Evolutionary conservation across 2,329 filamentous ascomycete species (phyloP).

Genomic region (Talaromyces islandicus): DNA sequence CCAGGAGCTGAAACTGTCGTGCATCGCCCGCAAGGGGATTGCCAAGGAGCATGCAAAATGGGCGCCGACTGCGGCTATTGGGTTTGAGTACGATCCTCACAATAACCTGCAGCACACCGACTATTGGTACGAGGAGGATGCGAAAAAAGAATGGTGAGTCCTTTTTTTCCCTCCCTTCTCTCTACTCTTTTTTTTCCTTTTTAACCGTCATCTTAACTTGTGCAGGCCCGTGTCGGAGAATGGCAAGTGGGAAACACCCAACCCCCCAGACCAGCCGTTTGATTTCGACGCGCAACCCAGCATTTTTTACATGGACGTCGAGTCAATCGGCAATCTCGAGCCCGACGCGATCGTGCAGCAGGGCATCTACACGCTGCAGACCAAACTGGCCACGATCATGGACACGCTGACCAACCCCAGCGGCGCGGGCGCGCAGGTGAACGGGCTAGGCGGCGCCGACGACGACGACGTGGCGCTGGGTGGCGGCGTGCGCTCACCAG

Average conservation of each 20-base stretch:
- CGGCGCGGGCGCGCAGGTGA: slow-evolving; percentile 46
- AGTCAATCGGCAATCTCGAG: slow-evolving; percentile 79
- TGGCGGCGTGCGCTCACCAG: slow-evolving; percentile 46
- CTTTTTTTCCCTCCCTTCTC: background rate
- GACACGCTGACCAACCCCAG: slow-evolving; percentile 52
- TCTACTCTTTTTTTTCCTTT: background rate
- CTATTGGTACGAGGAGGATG: slow-evolving; percentile 88
- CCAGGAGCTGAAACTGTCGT: slow-evolving; percentile 84
- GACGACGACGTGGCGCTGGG: slow-evolving; percentile 36
- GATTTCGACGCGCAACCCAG: slow-evolving; percentile 81
- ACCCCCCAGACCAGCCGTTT: slow-evolving; percentile 77
- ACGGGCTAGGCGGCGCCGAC: slow-evolving; percentile 41
- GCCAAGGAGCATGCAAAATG: slow-evolving; percentile 99
- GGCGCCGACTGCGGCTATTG: slow-evolving; percentile 85
- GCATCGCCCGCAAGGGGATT: slow-evolving; percentile 96
- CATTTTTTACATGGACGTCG: slow-evolving; percentile 90
- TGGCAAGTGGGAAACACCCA: slow-evolving; percentile 67
- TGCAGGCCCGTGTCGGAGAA: slow-evolving; percentile 34
- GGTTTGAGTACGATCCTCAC: slow-evolving; percentile 96
- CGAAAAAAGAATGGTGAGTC: slow-evolving; percentile 72
- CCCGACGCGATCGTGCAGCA: slow-evolving; percentile 85
- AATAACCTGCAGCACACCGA: slow-evolving; percentile 92
- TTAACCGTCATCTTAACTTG: too few species aligned
- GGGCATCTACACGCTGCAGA: slow-evolving; percentile 81
- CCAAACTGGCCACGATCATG: slow-evolving; percentile 80